These are phyloP conservation scores for Oryza glumipatula DNA, from an alignment of 176 grass and related monocot species.

Conservation along the genomic window DNA sequence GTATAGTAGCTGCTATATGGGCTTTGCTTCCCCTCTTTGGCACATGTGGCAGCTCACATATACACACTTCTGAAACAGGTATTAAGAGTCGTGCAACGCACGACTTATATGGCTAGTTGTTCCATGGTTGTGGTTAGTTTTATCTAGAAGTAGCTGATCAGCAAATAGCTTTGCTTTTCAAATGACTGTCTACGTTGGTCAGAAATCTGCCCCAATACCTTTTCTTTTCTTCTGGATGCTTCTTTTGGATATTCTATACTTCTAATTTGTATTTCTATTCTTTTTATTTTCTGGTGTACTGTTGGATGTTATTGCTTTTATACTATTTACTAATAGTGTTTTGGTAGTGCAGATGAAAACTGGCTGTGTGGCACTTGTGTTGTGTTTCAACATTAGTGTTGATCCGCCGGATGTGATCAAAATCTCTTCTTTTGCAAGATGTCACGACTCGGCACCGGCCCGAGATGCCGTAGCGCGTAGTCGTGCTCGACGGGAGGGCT, in stretches of 20 bases:
- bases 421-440: no score
- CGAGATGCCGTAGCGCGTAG: no score
- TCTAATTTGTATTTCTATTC: not conserved
- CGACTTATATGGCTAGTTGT: no score
- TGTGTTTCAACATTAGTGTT: constrained; percentile 98
- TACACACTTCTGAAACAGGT: no score
- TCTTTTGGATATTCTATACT: not conserved
- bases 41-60: no score
- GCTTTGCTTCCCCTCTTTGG: no score
- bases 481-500: no score
- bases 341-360: constrained; percentile 95
- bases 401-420: constrained; percentile 98
- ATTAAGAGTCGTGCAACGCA: no score
- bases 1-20: no score
- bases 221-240: not conserved
- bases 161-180: constrained; percentile 22
- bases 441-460: no score
- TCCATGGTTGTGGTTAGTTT: not conserved
- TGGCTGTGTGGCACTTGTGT: constrained; percentile 90
- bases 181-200: not conserved
- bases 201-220: not conserved
- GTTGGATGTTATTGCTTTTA: constrained; percentile 24
- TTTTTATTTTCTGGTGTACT: not conserved
- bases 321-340: constrained; percentile 42
- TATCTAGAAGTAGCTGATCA: constrained; percentile 30